Percentiles rank a stretch among this genome's conserved stretches.
Conservation (phyloP, 345 rosid species). For the Populus euphratica region DNA sequence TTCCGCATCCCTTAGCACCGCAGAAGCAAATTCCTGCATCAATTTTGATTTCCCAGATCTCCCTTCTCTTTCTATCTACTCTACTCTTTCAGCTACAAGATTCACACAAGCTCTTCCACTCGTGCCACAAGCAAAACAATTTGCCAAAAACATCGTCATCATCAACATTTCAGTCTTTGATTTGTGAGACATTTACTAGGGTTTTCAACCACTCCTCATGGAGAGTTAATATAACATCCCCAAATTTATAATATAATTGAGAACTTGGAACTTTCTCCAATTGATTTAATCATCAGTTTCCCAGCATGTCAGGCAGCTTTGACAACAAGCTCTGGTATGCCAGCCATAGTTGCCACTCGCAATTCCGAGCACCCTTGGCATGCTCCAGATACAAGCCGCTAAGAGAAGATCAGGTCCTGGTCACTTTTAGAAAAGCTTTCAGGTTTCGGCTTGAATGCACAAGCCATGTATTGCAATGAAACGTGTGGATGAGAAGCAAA, state of each 20-base stretch:
- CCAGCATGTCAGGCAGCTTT: slow-evolving; percentile 59
- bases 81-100: neutral
- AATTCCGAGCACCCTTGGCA: slow-evolving; percentile 92
- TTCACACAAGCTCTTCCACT: slow-evolving; percentile 38
- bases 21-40: neutral
- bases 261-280: slow-evolving; percentile 68
- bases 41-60: neutral
- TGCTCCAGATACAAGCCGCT: slow-evolving; percentile 72
- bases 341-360: slow-evolving; percentile 89
- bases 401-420: slow-evolving; percentile 65
- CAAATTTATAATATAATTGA: slow-evolving; percentile 22
- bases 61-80: neutral
- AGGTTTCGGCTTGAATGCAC: slow-evolving; percentile 47
- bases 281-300: slow-evolving; percentile 55
- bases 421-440: slow-evolving; percentile 27
- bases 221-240: slow-evolving; percentile 26
- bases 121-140: slow-evolving; percentile 82
- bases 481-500: no score
- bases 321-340: slow-evolving; percentile 75
- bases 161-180: slow-evolving; percentile 14
- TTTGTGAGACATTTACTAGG: slow-evolving; percentile 37
- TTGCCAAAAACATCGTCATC: slow-evolving; percentile 56
- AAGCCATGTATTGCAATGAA: slow-evolving; percentile 75
- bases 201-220: slow-evolving; percentile 84
- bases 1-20: no score